Percentiles rank a stretch among this genome's conserved stretches.
Conservation (phyloP, 164 flowering plant species). For the Liquidambar formosana region DNA sequence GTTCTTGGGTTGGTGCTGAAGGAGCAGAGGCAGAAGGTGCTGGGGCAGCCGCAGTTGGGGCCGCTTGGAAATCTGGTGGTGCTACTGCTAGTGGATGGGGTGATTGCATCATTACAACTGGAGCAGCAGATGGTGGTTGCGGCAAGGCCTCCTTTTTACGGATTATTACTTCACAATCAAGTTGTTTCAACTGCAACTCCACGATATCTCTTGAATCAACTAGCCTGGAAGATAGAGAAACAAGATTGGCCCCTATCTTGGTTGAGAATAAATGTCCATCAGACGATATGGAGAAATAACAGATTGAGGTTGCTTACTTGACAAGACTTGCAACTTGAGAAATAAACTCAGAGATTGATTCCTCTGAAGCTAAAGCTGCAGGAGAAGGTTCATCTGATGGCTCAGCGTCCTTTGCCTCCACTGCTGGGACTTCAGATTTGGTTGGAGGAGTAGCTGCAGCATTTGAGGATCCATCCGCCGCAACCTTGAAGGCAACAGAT, state of each 20-base stretch:
- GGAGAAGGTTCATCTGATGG: conserved; percentile 29
- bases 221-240: conserved; percentile 45
- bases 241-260: background rate
- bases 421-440: conserved; percentile 25
- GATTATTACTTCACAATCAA: conserved; percentile 66
- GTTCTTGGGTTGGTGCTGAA: conserved; percentile 27
- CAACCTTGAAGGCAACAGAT: conserved; percentile 52
- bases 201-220: conserved; percentile 88
- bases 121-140: conserved; percentile 46
- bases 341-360: conserved; percentile 56
- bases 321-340: conserved; percentile 65
- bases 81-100: conserved; percentile 19
- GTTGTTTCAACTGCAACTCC: conserved; percentile 80
- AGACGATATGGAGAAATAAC: background rate
- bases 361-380: conserved; percentile 42
- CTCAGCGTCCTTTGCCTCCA: conserved; percentile 32
- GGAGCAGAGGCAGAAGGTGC: conserved; percentile 21
- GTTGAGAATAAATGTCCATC: background rate
- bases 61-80: conserved; percentile 22
- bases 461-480: conserved; percentile 49
- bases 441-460: conserved; percentile 26
- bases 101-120: conserved; percentile 40
- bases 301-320: conserved; percentile 34
- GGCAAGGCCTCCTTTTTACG: conserved; percentile 87
- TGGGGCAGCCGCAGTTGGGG: conserved; percentile 29